phyloP scores from a whole-genome alignment of 768 basidiomycete species.

The Galerina sulciceps region DNA sequence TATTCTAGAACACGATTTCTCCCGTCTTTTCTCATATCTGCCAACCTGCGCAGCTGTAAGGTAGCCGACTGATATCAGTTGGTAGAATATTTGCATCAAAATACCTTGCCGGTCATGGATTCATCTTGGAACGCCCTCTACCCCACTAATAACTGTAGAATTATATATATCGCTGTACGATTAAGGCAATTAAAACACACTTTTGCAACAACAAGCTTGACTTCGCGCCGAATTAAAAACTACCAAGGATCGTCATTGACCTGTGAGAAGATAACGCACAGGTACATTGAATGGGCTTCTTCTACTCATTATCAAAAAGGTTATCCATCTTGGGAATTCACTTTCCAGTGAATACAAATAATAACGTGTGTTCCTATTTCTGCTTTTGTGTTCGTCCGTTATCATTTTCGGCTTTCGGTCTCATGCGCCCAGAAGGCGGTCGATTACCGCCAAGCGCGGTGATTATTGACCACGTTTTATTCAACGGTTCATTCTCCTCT shows the following conservation, averaged over 20 bases:
- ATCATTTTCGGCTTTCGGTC: not conserved
- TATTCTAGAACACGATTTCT: slow-evolving; percentile 22
- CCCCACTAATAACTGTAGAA: slow-evolving; percentile 18
- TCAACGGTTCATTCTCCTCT: no score
- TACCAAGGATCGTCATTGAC: no score
- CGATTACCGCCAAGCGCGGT: no score
- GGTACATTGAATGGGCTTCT: no score
- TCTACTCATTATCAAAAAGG: no score
- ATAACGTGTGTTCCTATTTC: no score
- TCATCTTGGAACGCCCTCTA: slow-evolving; percentile 10
- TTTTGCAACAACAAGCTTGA: not conserved
- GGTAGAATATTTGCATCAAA: slow-evolving; percentile 18
- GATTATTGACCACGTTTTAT: no score
- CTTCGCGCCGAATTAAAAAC: no score
- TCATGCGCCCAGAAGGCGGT: no score
- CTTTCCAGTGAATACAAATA: no score
- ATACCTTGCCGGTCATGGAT: slow-evolving; percentile 19
- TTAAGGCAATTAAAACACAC: not conserved
- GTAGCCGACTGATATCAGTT: slow-evolving; percentile 9
- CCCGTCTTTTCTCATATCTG: slow-evolving; percentile 1
- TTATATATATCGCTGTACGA: slow-evolving; percentile 11
- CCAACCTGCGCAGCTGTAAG: slow-evolving; percentile 10
- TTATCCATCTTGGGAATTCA: no score
- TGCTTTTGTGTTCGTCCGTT: not conserved
- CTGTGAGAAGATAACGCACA: no score